A percentile compares a stretch with the other conserved stretches of the same genome.
Evolutionary conservation across 202 grass and related monocot genomes (phyloP).

Genomic region (Panicum hallii): DNA sequence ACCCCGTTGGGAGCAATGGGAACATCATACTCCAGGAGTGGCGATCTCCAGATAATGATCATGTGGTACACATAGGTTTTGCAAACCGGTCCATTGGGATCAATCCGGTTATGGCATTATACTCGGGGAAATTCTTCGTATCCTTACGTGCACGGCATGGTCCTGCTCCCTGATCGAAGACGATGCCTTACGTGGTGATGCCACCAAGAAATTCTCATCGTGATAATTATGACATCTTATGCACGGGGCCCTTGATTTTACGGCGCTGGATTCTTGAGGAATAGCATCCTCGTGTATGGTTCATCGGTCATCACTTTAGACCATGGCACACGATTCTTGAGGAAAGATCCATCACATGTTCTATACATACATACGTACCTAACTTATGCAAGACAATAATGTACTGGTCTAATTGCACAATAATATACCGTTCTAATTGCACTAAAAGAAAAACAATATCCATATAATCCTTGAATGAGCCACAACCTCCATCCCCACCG

Average conservation of each 20-base stretch:
- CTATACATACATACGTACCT: background rate
- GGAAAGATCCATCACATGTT: slow-evolving; percentile 33
- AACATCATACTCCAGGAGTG: slow-evolving; percentile 25
- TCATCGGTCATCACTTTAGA: slow-evolving; percentile 34
- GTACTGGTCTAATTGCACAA: background rate
- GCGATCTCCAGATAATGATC: background rate
- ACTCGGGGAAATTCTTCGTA: background rate
- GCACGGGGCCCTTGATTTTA: slow-evolving; percentile 14
- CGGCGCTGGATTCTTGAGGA: slow-evolving; percentile 39
- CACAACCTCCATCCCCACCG: too few relatives aligned
- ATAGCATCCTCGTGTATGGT: slow-evolving; percentile 54
- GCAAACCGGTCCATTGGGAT: background rate
- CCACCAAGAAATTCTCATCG: slow-evolving; percentile 43
- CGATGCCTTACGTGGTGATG: slow-evolving; percentile 29
- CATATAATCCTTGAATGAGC: too few relatives aligned
- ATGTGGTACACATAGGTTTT: background rate
- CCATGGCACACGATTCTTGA: slow-evolving; percentile 38
- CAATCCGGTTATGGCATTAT: slow-evolving; percentile 10
- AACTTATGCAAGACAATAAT: slow-evolving; percentile 2
- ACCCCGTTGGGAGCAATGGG: slow-evolving; percentile 22
- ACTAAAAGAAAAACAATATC: too few relatives aligned
- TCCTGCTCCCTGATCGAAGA: slow-evolving; percentile 34
- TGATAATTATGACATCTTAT: slow-evolving; percentile 35
- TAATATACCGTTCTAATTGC: too few relatives aligned
- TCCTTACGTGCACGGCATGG: background rate